phyloP scores from a whole-genome alignment of 164 flowering plant species.

The Vitis cinerea region DNA sequence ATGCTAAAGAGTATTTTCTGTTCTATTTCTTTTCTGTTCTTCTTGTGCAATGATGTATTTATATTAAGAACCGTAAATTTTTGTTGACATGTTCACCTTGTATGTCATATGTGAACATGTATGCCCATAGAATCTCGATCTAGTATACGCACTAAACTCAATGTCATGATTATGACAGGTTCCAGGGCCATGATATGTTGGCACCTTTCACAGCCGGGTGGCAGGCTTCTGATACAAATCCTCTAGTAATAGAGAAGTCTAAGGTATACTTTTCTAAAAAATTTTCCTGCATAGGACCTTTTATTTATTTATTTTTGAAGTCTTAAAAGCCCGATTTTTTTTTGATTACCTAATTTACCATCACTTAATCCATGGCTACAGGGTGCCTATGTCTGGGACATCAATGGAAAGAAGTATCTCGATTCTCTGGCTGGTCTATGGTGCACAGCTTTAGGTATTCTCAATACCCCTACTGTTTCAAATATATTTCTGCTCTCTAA shows the following conservation, averaged over 20 bases:
- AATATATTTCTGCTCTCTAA: too few relatives aligned
- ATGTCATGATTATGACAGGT: conserved; percentile 34
- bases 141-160: neutral
- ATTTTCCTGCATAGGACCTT: neutral
- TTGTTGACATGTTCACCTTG: neutral
- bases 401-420: conserved; percentile 82
- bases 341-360: neutral
- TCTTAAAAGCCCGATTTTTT: neutral
- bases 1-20: conserved; percentile 34
- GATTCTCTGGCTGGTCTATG: conserved; percentile 97
- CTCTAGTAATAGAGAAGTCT: conserved; percentile 79
- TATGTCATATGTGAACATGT: neutral
- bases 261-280: conserved; percentile 49
- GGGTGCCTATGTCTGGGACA: conserved; percentile 88
- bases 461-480: neutral
- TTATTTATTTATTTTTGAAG: neutral
- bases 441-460: conserved; percentile 89
- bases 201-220: conserved; percentile 99
- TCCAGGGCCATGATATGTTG: conserved; percentile 92
- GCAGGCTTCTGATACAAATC: conserved; percentile 71
- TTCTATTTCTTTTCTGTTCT: neutral
- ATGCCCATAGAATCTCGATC: neutral
- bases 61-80: too few relatives aligned
- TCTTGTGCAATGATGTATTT: neutral
- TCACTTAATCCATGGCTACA: conserved; percentile 23